A percentile compares a stretch with the other conserved stretches of the same genome.
Conservation (phyloP, 345 rosid genomes). For the Eucalyptus tenuipes region DNA sequence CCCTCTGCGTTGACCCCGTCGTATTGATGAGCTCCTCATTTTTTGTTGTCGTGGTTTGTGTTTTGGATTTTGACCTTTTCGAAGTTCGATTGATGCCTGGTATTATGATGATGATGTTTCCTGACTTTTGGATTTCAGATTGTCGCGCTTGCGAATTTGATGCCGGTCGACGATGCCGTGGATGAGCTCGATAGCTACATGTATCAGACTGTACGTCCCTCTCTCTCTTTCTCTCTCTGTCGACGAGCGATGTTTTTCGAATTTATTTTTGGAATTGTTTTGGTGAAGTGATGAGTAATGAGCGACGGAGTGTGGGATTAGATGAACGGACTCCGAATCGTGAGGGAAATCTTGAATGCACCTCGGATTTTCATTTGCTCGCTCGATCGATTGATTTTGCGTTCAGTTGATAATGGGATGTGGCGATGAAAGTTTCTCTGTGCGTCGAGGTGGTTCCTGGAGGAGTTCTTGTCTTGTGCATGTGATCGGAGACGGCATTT, state of each 20-base stretch:
- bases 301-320: not conserved
- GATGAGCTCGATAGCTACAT: conserved; percentile 95
- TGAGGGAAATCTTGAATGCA: not conserved
- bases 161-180: conserved; percentile 74
- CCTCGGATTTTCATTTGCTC: not conserved
- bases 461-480: not conserved
- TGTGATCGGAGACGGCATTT: not conserved
- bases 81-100: not conserved
- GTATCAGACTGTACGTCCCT: conserved; percentile 62
- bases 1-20: not conserved
- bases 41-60: not conserved
- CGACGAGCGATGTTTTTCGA: not conserved
- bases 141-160: conserved; percentile 85
- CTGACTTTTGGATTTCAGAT: conserved; percentile 23
- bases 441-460: not conserved
- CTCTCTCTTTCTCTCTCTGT: not conserved
- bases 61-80: not conserved
- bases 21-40: not conserved
- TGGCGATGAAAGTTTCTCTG: not conserved
- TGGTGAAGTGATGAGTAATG: not conserved
- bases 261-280: not conserved
- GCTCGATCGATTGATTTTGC: not conserved
- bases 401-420: not conserved
- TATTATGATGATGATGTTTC: not conserved
- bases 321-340: accelerated